Percentiles rank a stretch among this genome's conserved stretches.
Evolutionary conservation across 179 eudicot species (phyloP).

Genomic region (Heliamphora pulchella): DNA sequence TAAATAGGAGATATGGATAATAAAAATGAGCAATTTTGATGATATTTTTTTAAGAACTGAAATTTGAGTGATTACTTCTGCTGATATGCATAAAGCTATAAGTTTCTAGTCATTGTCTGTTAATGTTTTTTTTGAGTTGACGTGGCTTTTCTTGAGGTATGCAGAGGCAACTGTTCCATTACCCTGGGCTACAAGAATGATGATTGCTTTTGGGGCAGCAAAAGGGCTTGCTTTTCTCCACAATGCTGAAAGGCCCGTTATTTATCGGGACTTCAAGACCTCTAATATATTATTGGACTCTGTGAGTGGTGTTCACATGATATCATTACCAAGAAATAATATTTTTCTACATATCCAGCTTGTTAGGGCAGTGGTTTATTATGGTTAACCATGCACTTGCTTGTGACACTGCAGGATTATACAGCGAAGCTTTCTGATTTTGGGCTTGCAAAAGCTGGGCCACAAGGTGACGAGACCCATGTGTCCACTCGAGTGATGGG

Average conservation of each 20-base stretch:
- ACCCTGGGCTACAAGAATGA: constrained; percentile 62
- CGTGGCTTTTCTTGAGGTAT: constrained; percentile 22
- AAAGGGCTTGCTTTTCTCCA: constrained; percentile 76
- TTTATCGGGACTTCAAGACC: constrained; percentile 69
- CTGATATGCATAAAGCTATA: neutral
- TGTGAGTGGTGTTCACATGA: constrained; percentile 28
- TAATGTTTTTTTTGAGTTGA: constrained; percentile 8
- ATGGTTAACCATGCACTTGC: neutral
- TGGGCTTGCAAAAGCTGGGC: constrained; percentile 83
- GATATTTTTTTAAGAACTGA: neutral
- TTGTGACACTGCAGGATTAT: constrained; percentile 39
- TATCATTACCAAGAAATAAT: neutral
- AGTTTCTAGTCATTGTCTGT: neutral
- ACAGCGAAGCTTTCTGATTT: constrained; percentile 72
- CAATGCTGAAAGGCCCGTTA: constrained; percentile 70
- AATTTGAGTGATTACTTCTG: neutral
- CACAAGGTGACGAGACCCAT: constrained; percentile 76
- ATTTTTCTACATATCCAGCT: neutral
- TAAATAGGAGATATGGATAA: neutral
- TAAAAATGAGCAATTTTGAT: neutral
- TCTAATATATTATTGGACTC: constrained; percentile 67
- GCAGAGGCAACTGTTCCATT: constrained; percentile 65
- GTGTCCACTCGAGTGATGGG: constrained; percentile 81
- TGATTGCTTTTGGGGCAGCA: constrained; percentile 81
- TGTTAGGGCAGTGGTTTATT: neutral